Base-by-base conservation (phyloP, 176 grass and related monocot species). In the Oryza australiensis region DNA sequence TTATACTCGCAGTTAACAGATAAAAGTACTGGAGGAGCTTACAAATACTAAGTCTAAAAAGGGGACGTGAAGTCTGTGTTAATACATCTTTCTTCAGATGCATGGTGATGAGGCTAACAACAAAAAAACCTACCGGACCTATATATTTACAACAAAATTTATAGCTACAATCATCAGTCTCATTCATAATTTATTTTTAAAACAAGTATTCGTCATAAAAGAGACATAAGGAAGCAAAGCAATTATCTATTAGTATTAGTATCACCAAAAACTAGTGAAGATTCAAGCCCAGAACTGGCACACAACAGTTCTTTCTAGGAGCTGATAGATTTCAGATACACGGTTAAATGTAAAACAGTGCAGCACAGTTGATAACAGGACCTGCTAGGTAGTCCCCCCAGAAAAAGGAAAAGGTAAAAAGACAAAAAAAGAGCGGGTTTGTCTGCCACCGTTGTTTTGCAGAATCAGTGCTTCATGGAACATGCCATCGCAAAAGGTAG, bases 401-500 rank as follows among this genome's bases (percentile, higher is more conserved):
- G 42, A 55, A 41, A 70, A 83, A 26, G 42, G 59, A 22, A 7
- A 35, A 51, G 24, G 55, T 76, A 70, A 22, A 53, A 43, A 10
- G 7, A 73, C 26, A 74, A 34, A 53, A 43, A 74, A 67, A 57
- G 72, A 29, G 66, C 26, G 46, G 57, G 38, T 16, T 57, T 55
- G 41, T 65, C 62, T 80, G 70, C 48, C 73, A 75, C 48, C 35
- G 68, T 38, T 49, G 30, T 46, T n/a, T 65, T 65, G 13, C 20
- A 77, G 77, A 84, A 84, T 32, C 60, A 88, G 62, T 73, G 46
- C 49, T 71, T 60, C 23, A 30, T n/a, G 38, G 22, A 88, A 33
- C 51, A 64, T 80, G 38, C 35, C 33, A 84, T 68, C 38, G 62
- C 28, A 9, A 68, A 80, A 84, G 35, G 46, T 35, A 66, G 20